phyloP scores from a whole-genome alignment of 495 filamentous ascomycete genomes.

The Aspergillus egyptiacus region DNA sequence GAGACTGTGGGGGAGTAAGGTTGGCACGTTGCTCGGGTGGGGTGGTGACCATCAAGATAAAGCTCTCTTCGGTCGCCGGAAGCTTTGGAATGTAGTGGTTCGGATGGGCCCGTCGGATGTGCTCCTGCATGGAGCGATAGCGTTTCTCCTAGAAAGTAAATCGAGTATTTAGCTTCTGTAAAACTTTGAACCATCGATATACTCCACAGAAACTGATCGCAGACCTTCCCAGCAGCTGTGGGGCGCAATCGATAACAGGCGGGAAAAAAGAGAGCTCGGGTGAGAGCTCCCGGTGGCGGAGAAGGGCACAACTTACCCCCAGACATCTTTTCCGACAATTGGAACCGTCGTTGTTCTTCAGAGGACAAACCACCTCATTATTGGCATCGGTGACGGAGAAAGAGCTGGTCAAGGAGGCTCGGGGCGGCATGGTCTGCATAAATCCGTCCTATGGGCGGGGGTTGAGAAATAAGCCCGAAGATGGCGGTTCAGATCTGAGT shows the following conservation, averaged over 20 bases:
- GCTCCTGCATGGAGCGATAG: conserved; percentile 99
- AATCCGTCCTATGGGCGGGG: conserved; percentile 30
- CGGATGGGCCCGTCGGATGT: conserved; percentile 94
- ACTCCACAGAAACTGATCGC: too few species aligned
- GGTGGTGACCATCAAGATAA: conserved; percentile 88
- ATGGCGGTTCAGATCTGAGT: conserved; percentile 4
- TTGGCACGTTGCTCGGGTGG: conserved; percentile 68
- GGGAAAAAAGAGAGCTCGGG: conserved; percentile 2
- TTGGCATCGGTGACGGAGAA: conserved; percentile 88
- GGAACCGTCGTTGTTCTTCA: conserved; percentile 94
- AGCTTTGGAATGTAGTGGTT: conserved; percentile 98
- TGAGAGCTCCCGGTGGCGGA: not conserved
- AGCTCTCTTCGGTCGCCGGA: conserved; percentile 97
- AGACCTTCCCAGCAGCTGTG: too few species aligned
- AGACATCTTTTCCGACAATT: conserved; percentile 96
- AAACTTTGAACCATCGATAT: not conserved
- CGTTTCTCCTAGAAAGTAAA: conserved; percentile 70
- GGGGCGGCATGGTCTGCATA: conserved; percentile 71
- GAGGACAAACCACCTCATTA: conserved; percentile 94
- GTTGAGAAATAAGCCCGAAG: conserved; percentile 4
- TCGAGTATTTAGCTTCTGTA: conserved; percentile 22
- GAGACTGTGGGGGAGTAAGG: conserved; percentile 49
- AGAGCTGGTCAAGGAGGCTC: conserved; percentile 78
- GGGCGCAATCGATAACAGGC: conserved; percentile 8
- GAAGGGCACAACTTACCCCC: conserved; percentile 66